Evolutionary conservation across 176 grass and related monocot genomes (phyloP), one percentile per base, ranked within the genome.

Genomic region (Aegilops bicornis): DNA sequence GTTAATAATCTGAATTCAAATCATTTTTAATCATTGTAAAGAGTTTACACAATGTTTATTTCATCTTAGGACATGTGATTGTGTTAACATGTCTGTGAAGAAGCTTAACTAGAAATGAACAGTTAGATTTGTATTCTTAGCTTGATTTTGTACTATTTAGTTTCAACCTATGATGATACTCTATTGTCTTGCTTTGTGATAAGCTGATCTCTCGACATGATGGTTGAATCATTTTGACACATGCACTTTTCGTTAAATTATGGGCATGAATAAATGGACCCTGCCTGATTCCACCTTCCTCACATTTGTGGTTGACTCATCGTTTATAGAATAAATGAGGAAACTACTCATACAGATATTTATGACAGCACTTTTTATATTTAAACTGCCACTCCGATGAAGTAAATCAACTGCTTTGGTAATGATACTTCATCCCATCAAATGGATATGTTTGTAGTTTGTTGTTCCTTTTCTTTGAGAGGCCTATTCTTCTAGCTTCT

Each of bases 331-430:
- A 25, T 42, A 72, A 73, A 54, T 80, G 58, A 61, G 11, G 11
- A 37, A 13, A 35, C 17, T 85, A 58, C 30, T 74, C 15, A 40
- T 74, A 29, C n/a, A 62, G 19, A 75, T 58, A 36, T 27, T 86
- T 33, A 2, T 31, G 27, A 7, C 31, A 47, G 69, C 12, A 47
- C 35, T 6, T 60, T 40, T 17, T 37, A 3, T 73, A 27, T 65
- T 74, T 64, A 60, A 16, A 62, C 25, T 71, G 48, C 48, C 33
- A 27, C 43, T 79, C 70, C 2, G 7, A 32, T 50, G 25, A 84
- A 84, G 23, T 79, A 20, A 79, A 80, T 40, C 27, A 65, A 58
- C 24, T 80, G 47, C 20, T 76, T 85, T 76, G 8, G 10, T 69
- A 35, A 10, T 69, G 39, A 48, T 86, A 69, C 33, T 47, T 65